These are phyloP conservation scores for Globisporangium apiculatum DNA, from an alignment of 352 stramenopile species.

Conservation along the genomic window DNA sequence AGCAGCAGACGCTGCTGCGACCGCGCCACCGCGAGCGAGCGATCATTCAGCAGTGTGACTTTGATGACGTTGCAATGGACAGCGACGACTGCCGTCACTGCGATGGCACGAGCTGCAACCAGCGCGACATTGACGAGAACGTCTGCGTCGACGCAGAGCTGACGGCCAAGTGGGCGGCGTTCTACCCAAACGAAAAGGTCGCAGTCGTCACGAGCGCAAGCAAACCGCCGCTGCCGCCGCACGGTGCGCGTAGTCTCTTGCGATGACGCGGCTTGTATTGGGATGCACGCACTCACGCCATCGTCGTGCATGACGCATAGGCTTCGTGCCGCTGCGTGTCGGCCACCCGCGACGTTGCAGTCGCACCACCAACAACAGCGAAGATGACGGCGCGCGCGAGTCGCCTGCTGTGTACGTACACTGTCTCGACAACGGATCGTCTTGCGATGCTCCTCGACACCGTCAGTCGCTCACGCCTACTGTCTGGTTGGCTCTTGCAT, in stretches of 20 bases:
- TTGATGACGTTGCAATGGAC: background rate
- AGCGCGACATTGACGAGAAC: background rate
- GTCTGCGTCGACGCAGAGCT: conserved; percentile 9
- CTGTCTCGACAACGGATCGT: background rate
- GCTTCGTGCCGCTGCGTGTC: conserved; percentile 50
- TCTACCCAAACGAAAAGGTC: conserved; percentile 49
- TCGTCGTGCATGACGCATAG: conserved; percentile 14
- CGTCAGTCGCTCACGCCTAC: background rate
- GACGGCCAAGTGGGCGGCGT: conserved; percentile 42
- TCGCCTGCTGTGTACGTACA: conserved; percentile 22
- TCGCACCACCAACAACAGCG: conserved; percentile 3
- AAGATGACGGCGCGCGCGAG: conserved; percentile 17
- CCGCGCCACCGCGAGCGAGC: conserved; percentile 2
- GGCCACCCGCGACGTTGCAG: conserved; percentile 25
- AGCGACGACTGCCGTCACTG: background rate
- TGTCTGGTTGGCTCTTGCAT: background rate
- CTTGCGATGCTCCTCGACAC: background rate
- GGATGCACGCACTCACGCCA: background rate
- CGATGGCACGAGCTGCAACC: background rate
- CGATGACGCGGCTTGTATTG: background rate
- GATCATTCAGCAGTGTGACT: background rate
- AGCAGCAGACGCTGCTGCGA: background rate
- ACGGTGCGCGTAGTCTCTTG: conserved; percentile 21
- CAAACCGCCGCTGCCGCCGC: conserved; percentile 42
- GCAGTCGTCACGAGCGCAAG: conserved; percentile 48